Base-by-base conservation (phyloP, 2,329 filamentous ascomycete species). In the Orbilia blumenaviensis region DNA sequence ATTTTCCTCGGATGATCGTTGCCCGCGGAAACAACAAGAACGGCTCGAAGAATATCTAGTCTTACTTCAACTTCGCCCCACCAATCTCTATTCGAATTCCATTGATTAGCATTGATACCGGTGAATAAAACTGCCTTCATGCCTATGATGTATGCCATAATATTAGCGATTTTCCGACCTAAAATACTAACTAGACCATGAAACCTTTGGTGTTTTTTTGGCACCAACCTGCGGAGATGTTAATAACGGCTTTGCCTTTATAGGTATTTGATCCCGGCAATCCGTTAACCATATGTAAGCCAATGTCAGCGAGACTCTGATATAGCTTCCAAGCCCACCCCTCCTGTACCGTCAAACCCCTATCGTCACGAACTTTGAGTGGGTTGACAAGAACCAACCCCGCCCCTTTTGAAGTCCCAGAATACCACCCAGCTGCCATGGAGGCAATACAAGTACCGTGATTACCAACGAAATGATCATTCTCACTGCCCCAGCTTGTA, bases 381-480 rank as follows among this genome's bases (percentile, higher is more conserved):
- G 50, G 36, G 21, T 21, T 34, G n/a, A 58, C 63, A 10, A 67
- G 38, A 16, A 67, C 63, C 6, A 67, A 36, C 0, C 41, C 25
- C 10, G 50, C 36, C 16, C 38, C 38, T 14, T 67, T 67, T 34
- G 63, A 56, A 12, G 23, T 46, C 2, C 63, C 63, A 16, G 23
- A 32, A 58, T 67, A 60, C 34, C 34, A 48, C 2, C 63, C 63
- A 1, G 38, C 36, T 16, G 50, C 63, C n/a, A 32, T 27, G 1
- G 63, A 67, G 12, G 50, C 38, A 36, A 56, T 25, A 23, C 63
- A 67, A 14, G 48, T 67, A 10, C 63, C 63, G n/a, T 67, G 42
- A 10, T 12, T 23, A 4, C 23, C 14, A 14, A 12, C 18, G 8
- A 3, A 23, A 46, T 42, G n/a, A n/a, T 21, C 2, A 3, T 16